Conservation (phyloP, 805 yeast species). For the Grigorovia transvaalensis region DNA sequence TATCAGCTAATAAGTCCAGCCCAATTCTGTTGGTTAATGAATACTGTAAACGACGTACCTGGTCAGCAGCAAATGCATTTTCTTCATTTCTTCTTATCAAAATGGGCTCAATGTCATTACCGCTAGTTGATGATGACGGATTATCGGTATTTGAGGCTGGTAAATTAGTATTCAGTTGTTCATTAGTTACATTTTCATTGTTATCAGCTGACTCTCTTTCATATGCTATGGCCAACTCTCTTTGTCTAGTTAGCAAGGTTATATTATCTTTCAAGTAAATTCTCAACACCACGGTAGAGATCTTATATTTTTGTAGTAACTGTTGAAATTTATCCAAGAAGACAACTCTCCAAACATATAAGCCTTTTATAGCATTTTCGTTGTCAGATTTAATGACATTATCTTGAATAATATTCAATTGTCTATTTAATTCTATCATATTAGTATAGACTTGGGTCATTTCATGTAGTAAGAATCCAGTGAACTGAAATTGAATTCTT, state of each 20-base stretch:
- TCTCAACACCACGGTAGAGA: slow-evolving; percentile 25
- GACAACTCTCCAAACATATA: slow-evolving; percentile 21
- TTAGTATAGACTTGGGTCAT: slow-evolving; percentile 26
- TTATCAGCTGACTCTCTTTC: slow-evolving; percentile 15
- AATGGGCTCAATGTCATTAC: background rate
- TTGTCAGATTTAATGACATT: slow-evolving; percentile 13
- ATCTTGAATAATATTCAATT: slow-evolving; percentile 19
- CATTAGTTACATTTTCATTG: slow-evolving; percentile 4
- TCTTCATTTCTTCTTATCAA: slow-evolving; percentile 2
- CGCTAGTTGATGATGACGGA: background rate
- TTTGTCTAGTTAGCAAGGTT: slow-evolving; percentile 25
- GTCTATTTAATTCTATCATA: slow-evolving; percentile 26
- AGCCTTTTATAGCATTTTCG: slow-evolving; percentile 19
- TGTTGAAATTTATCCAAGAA: slow-evolving; percentile 21
- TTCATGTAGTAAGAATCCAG: slow-evolving; percentile 27
- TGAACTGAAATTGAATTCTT: slow-evolving; percentile 28
- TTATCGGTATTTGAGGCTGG: background rate
- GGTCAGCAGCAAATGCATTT: slow-evolving; percentile 15
- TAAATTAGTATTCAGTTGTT: background rate
- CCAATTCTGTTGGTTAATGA: slow-evolving; percentile 13
- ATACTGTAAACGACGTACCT: slow-evolving; percentile 20
- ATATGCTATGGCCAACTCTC: slow-evolving; percentile 23
- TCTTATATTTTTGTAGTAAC: slow-evolving; percentile 20
- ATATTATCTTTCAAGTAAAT: slow-evolving; percentile 26
- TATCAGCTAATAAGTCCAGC: slow-evolving; percentile 6